These are phyloP conservation scores for Cymbopogon citratus DNA, from an alignment of 176 grass and related monocot species.

Conservation along the genomic window DNA sequence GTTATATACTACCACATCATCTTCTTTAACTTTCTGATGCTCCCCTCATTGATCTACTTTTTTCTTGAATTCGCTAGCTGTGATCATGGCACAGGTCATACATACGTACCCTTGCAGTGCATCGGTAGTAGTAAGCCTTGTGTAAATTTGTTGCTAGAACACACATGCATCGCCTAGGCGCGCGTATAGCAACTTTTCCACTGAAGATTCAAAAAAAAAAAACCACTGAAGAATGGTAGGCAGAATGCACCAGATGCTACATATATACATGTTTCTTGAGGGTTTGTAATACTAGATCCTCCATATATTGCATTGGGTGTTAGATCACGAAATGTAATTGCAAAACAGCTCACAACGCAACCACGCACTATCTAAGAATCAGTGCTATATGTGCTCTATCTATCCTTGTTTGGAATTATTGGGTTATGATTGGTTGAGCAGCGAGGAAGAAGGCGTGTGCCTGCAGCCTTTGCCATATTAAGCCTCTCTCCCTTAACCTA, in stretches of 20 bases:
- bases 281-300: background rate
- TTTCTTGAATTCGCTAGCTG: background rate
- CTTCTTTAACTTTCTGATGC: conserved; percentile 1
- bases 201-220: too few relatives aligned
- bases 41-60: background rate
- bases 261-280: background rate
- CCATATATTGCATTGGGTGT: background rate
- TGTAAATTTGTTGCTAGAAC: background rate
- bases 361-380: background rate
- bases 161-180: background rate
- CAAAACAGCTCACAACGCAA: conserved; percentile 12
- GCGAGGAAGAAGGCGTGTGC: conserved; percentile 33
- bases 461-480: conserved; percentile 10
- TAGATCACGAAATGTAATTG: background rate
- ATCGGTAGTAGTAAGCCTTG: background rate
- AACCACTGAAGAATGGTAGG: background rate
- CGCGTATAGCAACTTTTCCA: conserved; percentile 2
- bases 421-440: conserved; percentile 35
- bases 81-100: background rate
- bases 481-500: background rate
- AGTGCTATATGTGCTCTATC: background rate
- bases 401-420: background rate
- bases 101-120: background rate
- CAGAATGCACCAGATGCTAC: background rate
- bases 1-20: background rate